Evolutionary conservation across 2,329 filamentous ascomycete genomes (phyloP), one percentile per base, ranked within the genome.

Genomic region (Coniochaeta sp.): DNA sequence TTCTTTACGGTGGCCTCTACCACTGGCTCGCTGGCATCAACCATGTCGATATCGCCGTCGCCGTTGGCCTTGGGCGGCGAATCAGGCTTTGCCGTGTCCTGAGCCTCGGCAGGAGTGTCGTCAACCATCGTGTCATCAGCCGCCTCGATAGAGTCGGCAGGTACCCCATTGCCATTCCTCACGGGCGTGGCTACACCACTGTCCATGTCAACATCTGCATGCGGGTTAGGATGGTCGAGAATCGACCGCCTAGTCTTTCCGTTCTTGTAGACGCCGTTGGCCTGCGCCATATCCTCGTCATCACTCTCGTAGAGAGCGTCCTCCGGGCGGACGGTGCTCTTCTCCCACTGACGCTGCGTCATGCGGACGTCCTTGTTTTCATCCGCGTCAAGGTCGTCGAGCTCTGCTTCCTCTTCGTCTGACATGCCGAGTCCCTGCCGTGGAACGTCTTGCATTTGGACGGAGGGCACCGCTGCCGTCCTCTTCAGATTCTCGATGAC

Each of bases 271-370:
- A 92, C 82, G 17, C 92, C 93, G 65, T 95, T 91, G 40, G 83
- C 81, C 47, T 79, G 79, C 47, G 84, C 84, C 73, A 91, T 85
- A 12, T 96, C 91, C 67, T 98, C 93, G 62, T 96, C 91, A 62
- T 96, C 92, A 64, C 90, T 96, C 50, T 95, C 90, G 62, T 92
- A 90, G 50, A 93, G 85, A 70, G 97, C 93, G 66, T 89, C 90
- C 8, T 90, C 85, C 6, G 28, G 54, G 61, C 90, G 85, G 59
- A 87, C 83, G 28, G 91, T 82, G 57, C 84, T 87, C 72, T 92
- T 87, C 64, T 98, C 93, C 80, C 90, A 92, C 64, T 88, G 85
- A 38, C 90, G 88, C 72, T 95, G 84, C 0, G 91, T 96, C 74
- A 88, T 86, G 28, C 93, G 88, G 60, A 84, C 84, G 70, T 98